phyloP scores from a whole-genome alignment of 805 yeast species.

The Candida piceae region DNA sequence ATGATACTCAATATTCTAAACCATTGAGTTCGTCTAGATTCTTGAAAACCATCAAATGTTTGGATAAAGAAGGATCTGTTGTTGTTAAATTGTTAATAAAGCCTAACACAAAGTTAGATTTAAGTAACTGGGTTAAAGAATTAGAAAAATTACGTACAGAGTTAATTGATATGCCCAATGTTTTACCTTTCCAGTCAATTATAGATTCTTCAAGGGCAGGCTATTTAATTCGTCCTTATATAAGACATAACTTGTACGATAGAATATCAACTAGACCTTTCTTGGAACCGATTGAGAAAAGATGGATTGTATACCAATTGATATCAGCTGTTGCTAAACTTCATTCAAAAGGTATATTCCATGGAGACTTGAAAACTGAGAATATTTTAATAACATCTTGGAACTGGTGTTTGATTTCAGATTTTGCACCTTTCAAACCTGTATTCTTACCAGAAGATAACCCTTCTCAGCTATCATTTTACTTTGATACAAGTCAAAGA shows the following conservation, averaged over 20 bases:
- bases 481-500: constrained; percentile 85
- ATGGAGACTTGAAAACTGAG: constrained; percentile 92
- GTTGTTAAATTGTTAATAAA: constrained; percentile 81
- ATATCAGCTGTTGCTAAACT: constrained; percentile 56
- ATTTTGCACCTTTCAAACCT: constrained; percentile 85
- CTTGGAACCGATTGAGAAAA: constrained; percentile 71
- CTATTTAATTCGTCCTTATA: constrained; percentile 77
- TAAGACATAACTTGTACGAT: constrained; percentile 80
- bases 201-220: constrained; percentile 91
- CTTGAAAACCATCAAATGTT: constrained; percentile 77
- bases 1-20: constrained; percentile 67
- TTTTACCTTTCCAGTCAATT: constrained; percentile 64
- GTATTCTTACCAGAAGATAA: constrained; percentile 83
- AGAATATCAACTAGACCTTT: constrained; percentile 84
- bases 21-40: constrained; percentile 79
- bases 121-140: constrained; percentile 25
- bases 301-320: constrained; percentile 80
- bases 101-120: constrained; percentile 42
- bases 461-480: constrained; percentile 87
- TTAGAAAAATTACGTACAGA: constrained; percentile 32
- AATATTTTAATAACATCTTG: constrained; percentile 82
- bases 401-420: constrained; percentile 80
- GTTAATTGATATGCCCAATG: constrained; percentile 52
- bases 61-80: constrained; percentile 65
- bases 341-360: constrained; percentile 59